Conservation (phyloP, 2,329 filamentous ascomycete genomes). For the Mycosphaerella sp. region DNA sequence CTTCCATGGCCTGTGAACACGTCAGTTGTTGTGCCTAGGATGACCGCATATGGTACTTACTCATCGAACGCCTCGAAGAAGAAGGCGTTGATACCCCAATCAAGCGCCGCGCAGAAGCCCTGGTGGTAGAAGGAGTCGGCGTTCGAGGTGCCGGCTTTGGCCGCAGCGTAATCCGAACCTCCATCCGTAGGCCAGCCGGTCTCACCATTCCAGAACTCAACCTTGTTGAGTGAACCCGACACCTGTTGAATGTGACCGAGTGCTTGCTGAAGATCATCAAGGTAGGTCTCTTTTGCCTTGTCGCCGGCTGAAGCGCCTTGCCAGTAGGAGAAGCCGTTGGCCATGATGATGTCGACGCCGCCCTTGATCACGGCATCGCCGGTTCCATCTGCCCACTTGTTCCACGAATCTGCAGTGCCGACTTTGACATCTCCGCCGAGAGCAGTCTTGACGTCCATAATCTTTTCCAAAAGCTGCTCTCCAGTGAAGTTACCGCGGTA, state of each 20-base stretch:
- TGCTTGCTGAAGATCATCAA: slow-evolving; percentile 61
- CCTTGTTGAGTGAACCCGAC: slow-evolving; percentile 47
- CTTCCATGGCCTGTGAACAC: slow-evolving; percentile 50
- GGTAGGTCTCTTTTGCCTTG: slow-evolving; percentile 56
- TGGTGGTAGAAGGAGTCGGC: slow-evolving; percentile 55
- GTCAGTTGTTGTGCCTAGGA: background rate
- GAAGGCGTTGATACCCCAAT: slow-evolving; percentile 63
- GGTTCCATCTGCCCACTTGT: slow-evolving; percentile 63
- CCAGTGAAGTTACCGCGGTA: slow-evolving; percentile 64
- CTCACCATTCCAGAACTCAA: slow-evolving; percentile 64
- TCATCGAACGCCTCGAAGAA: slow-evolving; percentile 71
- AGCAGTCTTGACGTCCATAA: slow-evolving; percentile 53
- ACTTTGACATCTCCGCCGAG: slow-evolving; percentile 51
- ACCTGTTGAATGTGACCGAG: slow-evolving; percentile 56
- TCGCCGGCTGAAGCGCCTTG: slow-evolving; percentile 47
- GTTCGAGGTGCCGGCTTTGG: slow-evolving; percentile 54
- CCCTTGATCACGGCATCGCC: slow-evolving; percentile 56
- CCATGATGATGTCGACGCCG: slow-evolving; percentile 56
- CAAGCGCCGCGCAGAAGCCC: slow-evolving; percentile 57
- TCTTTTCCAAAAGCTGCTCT: slow-evolving; percentile 53
- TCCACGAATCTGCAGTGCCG: slow-evolving; percentile 67
- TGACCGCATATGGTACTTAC: slow-evolving; percentile 20
- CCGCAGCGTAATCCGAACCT: slow-evolving; percentile 56
- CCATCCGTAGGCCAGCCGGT: slow-evolving; percentile 59
- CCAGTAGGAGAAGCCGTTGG: slow-evolving; percentile 69